Percentiles rank a stretch among this genome's conserved stretches.
Evolutionary conservation across 2,329 filamentous ascomycete species (phyloP).

Genomic region (Graphilbum sp.): DNA sequence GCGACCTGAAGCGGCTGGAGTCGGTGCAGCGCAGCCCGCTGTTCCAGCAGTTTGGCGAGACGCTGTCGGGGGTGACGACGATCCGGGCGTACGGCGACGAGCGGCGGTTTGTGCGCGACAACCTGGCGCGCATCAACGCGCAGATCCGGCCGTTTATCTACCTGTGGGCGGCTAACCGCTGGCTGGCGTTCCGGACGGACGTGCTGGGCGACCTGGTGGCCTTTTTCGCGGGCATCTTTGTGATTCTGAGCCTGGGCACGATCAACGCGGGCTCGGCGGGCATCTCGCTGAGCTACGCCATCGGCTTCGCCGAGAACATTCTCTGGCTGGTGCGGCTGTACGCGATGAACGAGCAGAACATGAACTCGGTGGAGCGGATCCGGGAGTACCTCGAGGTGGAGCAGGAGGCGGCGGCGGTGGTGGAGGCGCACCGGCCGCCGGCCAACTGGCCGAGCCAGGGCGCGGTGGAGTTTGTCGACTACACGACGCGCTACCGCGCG

Average conservation of each 20-base stretch:
- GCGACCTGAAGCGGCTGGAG: constrained; percentile 87
- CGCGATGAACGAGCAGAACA: constrained; percentile 92
- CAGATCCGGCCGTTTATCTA: constrained; percentile 92
- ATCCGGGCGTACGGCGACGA: constrained; percentile 95
- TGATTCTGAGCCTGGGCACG: constrained; percentile 64
- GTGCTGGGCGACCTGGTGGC: constrained; percentile 78
- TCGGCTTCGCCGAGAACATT: constrained; percentile 93
- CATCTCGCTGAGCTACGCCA: constrained; percentile 86
- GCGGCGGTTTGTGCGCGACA: constrained; percentile 82
- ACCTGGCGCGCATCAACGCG: constrained; percentile 71
- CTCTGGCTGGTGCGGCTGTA: constrained; percentile 93
- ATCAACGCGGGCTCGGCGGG: constrained; percentile 87
- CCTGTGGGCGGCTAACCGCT: constrained; percentile 90
- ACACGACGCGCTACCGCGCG: constrained; percentile 74
- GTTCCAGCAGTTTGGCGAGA: constrained; percentile 97
- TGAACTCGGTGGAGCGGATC: constrained; percentile 96
- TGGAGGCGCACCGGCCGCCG: constrained; percentile 63
- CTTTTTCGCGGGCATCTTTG: constrained; percentile 86
- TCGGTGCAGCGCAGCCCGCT: constrained; percentile 87
- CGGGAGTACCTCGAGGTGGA: constrained; percentile 96
- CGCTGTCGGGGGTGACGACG: constrained; percentile 82
- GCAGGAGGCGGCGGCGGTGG: constrained; percentile 67
- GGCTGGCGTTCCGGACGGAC: constrained; percentile 87
- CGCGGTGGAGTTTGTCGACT: constrained; percentile 72
- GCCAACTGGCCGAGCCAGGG: constrained; percentile 74